phyloP scores from a whole-genome alignment of 805 yeast species.

The Barnettozyma vustinii region DNA sequence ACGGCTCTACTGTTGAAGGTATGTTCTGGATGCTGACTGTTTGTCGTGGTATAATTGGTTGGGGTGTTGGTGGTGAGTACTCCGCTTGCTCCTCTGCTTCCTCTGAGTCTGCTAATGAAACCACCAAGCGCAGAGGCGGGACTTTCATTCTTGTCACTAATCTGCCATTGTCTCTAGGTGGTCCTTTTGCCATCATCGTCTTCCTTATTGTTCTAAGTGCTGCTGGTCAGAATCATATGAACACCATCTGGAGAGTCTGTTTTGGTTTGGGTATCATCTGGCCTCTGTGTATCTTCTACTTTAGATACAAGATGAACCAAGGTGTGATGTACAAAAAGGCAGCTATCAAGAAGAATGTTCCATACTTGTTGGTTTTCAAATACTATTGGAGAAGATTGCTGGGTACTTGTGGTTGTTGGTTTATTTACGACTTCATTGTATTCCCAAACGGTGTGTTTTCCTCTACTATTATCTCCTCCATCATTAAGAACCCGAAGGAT shows the following conservation, averaged over 20 bases:
- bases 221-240: conserved; percentile 39
- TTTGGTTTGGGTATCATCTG: conserved; percentile 59
- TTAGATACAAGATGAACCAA: conserved; percentile 65
- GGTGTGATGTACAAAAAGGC: conserved; percentile 58
- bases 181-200: conserved; percentile 66
- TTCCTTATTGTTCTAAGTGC: conserved; percentile 65
- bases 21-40: conserved; percentile 76
- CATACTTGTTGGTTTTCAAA: conserved; percentile 53
- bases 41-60: conserved; percentile 70
- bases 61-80: conserved; percentile 77
- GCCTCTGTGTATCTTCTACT: conserved; percentile 70
- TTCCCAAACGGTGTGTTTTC: conserved; percentile 76
- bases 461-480: conserved; percentile 51
- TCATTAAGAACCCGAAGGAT: conserved; percentile 32
- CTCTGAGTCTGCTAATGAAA: conserved; percentile 69
- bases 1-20: conserved; percentile 50
- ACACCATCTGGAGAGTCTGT: conserved; percentile 65
- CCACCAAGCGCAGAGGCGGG: conserved; percentile 58
- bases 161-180: conserved; percentile 69
- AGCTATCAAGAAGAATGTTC: conserved; percentile 54
- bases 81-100: conserved; percentile 66
- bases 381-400: conserved; percentile 64
- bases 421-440: conserved; percentile 73
- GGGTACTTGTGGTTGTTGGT: conserved; percentile 76
- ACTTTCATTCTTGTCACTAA: conserved; percentile 63